Evolutionary conservation across 257 asterid genomes (phyloP).

Genomic region (Coffea canephora): DNA sequence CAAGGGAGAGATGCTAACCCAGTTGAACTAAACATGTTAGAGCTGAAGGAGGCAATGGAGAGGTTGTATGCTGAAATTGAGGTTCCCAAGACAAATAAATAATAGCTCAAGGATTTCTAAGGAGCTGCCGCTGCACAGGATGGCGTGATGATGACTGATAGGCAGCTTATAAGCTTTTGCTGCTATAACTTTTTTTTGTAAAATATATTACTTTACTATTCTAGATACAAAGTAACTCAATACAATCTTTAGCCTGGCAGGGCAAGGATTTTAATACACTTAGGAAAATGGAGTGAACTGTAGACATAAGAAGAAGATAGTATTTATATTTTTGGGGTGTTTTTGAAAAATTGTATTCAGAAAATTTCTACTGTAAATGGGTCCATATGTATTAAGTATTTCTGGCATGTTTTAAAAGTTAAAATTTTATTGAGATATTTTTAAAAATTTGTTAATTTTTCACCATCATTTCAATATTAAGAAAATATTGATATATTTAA

Average conservation of each 20-base stretch:
- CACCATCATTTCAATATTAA: too few species aligned
- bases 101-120: not conserved
- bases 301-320: not conserved
- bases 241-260: not conserved
- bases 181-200: too few species aligned
- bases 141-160: not conserved
- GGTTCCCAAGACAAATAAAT: slow-evolving; percentile 13
- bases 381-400: too few species aligned
- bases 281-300: not conserved
- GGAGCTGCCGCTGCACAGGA: not conserved
- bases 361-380: too few species aligned
- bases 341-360: not conserved
- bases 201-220: not conserved
- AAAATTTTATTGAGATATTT: too few species aligned
- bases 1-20: slow-evolving; percentile 1
- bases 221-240: not conserved
- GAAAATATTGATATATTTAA: too few species aligned
- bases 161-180: not conserved
- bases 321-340: too few species aligned
- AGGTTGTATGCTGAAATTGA: slow-evolving; percentile 18
- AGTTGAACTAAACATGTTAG: slow-evolving; percentile 7
- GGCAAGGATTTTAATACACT: not conserved
- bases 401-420: too few species aligned
- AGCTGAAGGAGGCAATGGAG: slow-evolving; percentile 12
- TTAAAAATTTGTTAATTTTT: too few species aligned